These are phyloP conservation scores for Exophiala xenobiotica DNA, from an alignment of 2,329 filamentous ascomycete genomes.

Conservation along the genomic window DNA sequence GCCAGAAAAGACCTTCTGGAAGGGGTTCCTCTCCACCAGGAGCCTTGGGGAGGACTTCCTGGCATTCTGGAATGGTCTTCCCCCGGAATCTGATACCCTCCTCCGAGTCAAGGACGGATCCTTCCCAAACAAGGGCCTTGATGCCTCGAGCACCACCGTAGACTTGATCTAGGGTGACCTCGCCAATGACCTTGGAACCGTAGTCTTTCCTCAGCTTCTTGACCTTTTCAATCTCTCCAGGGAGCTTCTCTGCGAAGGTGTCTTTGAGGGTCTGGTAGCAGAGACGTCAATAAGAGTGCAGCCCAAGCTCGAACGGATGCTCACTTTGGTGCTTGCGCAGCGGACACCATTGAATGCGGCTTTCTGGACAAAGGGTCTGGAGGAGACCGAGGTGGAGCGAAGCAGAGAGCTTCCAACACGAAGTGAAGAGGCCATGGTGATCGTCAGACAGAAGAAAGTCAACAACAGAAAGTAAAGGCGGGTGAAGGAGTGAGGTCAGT, in stretches of 20 bases:
- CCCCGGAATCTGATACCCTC: conserved; percentile 99
- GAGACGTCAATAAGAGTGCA: conserved; percentile 48
- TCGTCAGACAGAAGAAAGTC: conserved; percentile 23
- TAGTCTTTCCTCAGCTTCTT: conserved; percentile 97
- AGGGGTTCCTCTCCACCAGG: conserved; percentile 95
- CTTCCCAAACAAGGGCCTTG: conserved; percentile 98
- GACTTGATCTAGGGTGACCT: conserved; percentile 98
- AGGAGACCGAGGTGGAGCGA: conserved; percentile 69
- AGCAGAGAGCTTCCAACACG: conserved; percentile 79
- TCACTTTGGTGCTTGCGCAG: conserved; percentile 80
- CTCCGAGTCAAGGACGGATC: conserved; percentile 95
- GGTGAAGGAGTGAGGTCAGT: not conserved
- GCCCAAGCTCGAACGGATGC: conserved; percentile 91
- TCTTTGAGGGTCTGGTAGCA: conserved; percentile 83
- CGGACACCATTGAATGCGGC: conserved; percentile 78
- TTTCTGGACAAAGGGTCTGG: conserved; percentile 66
- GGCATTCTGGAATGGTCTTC: conserved; percentile 98
- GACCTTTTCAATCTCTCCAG: conserved; percentile 97
- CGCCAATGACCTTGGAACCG: conserved; percentile 90
- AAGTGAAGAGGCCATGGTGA: conserved; percentile 78
- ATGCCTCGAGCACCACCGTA: conserved; percentile 99
- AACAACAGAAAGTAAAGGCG: conserved; percentile 15
- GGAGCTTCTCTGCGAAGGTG: conserved; percentile 92
- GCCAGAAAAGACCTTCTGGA: conserved; percentile 99
- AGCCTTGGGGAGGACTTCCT: conserved; percentile 94